phyloP scores from a whole-genome alignment of 441 rosid species.

The Adansonia madagascariensis region DNA sequence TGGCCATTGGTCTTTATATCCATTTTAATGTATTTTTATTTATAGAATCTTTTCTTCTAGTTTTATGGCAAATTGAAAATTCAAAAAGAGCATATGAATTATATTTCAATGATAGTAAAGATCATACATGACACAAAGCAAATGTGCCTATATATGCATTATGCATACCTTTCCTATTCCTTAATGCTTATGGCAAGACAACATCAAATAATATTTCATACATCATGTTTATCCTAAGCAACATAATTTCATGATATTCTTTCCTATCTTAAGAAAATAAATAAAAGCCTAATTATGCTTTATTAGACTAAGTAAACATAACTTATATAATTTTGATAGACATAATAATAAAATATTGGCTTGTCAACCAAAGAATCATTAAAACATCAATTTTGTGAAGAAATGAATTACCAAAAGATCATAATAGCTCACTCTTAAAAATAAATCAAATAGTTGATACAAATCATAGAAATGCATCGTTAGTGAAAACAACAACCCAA shows the following conservation, averaged over 20 bases:
- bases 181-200: too few species aligned
- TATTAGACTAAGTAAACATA: neutral
- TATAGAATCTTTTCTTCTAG: too few species aligned
- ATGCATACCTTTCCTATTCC: too few species aligned
- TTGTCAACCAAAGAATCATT: neutral
- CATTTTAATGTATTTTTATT: neutral
- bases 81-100: too few species aligned
- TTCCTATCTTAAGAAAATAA: too few species aligned
- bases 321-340: neutral
- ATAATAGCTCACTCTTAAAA: neutral
- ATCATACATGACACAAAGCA: too few species aligned
- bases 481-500: neutral
- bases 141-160: too few species aligned
- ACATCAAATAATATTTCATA: too few species aligned
- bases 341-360: neutral
- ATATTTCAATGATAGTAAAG: too few species aligned
- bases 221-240: neutral
- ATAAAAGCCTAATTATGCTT: neutral
- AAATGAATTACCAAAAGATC: neutral
- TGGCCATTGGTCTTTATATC: neutral
- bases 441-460: neutral
- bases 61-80: too few species aligned
- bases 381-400: neutral
- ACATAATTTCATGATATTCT: neutral
- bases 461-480: neutral